phyloP scores from a whole-genome alignment of 148 eudicot species.

The Tetragonia tetragonoides region DNA sequence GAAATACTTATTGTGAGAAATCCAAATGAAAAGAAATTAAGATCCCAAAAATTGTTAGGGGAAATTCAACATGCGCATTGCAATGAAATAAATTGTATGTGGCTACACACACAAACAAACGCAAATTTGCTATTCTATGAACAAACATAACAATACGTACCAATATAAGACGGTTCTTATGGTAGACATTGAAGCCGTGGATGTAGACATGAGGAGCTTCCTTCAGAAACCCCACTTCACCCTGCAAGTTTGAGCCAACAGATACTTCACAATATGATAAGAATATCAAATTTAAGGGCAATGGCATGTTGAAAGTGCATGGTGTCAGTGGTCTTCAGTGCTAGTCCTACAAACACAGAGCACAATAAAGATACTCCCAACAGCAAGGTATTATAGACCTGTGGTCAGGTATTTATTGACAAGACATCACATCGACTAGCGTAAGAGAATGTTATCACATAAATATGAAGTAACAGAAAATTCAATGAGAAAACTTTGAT shows the following conservation, averaged over 20 bases:
- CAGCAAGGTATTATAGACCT: neutral
- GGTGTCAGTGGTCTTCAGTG: neutral
- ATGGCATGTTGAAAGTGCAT: neutral
- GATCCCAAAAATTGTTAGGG: neutral
- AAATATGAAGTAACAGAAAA: neutral
- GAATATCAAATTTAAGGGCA: neutral
- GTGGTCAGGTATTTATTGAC: neutral
- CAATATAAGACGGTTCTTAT: conserved; percentile 92
- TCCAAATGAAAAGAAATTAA: neutral
- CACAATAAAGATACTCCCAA: neutral
- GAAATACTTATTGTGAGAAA: neutral
- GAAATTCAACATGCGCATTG: neutral
- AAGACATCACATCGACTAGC: neutral
- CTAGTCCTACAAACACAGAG: neutral
- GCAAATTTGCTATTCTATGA: neutral
- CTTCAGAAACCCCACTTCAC: conserved; percentile 78
- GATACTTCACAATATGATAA: neutral
- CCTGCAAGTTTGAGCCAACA: conserved; percentile 48
- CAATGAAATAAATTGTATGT: neutral
- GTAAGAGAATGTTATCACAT: neutral
- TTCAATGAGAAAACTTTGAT: neutral
- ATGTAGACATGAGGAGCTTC: conserved; percentile 84
- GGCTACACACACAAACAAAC: neutral
- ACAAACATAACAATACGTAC: conserved; percentile 28
- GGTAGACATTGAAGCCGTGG: conserved; percentile 93